Evolutionary conservation across 2,329 filamentous ascomycete genomes (phyloP).

Genomic region (Penicillium sp.): DNA sequence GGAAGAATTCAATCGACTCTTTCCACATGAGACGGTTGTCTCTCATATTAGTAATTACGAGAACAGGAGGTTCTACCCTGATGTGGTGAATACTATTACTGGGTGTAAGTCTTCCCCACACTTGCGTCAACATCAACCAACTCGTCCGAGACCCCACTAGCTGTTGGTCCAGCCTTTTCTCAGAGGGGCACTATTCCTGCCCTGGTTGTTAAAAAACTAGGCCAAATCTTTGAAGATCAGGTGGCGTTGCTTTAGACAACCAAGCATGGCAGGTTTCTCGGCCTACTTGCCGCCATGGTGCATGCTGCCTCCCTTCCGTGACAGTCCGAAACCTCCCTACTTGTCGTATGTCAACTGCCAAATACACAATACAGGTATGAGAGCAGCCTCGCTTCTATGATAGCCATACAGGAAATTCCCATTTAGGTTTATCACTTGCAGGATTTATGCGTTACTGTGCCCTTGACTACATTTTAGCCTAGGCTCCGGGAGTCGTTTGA

Average conservation of each 20-base stretch:
- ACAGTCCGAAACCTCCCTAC: background rate
- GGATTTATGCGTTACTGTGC: no score
- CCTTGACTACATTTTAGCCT: no score
- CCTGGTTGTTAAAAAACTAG: background rate
- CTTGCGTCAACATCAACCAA: background rate
- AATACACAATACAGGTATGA: background rate
- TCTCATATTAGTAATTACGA: no score
- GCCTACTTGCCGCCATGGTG: background rate
- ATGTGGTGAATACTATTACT: no score
- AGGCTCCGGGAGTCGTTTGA: no score
- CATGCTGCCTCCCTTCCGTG: background rate
- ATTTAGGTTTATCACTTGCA: no score
- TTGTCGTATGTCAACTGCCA: background rate
- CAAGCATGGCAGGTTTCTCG: background rate
- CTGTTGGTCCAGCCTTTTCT: background rate
- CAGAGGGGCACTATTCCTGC: background rate
- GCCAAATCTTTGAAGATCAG: background rate
- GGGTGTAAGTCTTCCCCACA: background rate
- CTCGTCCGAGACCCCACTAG: background rate
- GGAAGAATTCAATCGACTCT: no score
- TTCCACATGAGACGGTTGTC: no score
- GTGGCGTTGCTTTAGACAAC: background rate
- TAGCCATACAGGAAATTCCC: no score
- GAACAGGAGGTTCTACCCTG: no score
- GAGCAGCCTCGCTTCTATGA: no score